Base-by-base conservation (phyloP, 2,329 filamentous ascomycete species). In the Epichloe sp. region DNA sequence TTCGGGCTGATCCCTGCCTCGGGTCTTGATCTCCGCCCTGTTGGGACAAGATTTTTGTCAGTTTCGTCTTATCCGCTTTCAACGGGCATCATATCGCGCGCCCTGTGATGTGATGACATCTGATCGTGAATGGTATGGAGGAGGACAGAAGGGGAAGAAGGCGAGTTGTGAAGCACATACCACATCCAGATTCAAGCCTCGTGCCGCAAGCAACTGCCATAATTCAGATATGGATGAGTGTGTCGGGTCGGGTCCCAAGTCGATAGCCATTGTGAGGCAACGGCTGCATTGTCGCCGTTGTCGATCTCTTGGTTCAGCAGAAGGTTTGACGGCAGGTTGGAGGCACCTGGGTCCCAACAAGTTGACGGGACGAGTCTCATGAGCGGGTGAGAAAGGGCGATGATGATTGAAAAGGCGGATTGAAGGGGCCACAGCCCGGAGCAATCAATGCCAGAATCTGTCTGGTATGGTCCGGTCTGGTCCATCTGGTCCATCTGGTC, bases 1-100 rank as follows among this genome's bases (percentile, higher is more conserved):
- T 59, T 45, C 66, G 63, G 38, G 57, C 59, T 31, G 67, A 63
- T 43, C 68, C 67, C 38, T 64, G 57, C 19, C 67, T 62, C 19
- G 65, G 61, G 49, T 70, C 67, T 23, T 49, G 37, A 35, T 52
- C 50, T 14, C 50, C 44, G 12, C 47, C 49, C 52, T 54, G 14
- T 23, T 21, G 5, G 10, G 38, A 23, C 10, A 21, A 15, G 38
- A 12, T 40, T 37, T 19, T 31, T 38, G 17, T 38, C 36, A 38
- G 36, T 38, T 17, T 43, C 17, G 34, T 14, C 7, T 40, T 40
- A 8, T 8, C 0, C 14, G n/a, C 12, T 17, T 21, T 19, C 4
- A 21, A 19, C n/a, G 31, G 12, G 23, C 19, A n/a, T n/a, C 15
- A 4, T 21, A 19, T 36, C 44, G 35, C 35, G 45, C 31, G 45